A percentile compares a stretch with the other conserved stretches of the same genome.
Evolutionary conservation across 2,329 filamentous ascomycete species (phyloP).

Genomic region (Ophiostoma fasciatum): DNA sequence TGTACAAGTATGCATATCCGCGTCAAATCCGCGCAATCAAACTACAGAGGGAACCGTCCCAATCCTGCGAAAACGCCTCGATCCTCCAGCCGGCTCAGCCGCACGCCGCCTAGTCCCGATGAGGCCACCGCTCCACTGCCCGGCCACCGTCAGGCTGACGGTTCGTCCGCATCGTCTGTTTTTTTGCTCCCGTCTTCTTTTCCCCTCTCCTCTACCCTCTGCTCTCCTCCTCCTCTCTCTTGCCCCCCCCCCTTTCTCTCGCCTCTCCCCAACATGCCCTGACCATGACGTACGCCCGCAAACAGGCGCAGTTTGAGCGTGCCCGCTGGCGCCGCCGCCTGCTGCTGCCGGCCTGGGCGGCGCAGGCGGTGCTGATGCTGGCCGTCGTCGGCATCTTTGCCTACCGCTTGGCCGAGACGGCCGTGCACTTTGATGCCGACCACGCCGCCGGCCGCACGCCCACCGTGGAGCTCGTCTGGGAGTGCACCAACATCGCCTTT

Average conservation of each 20-base stretch:
- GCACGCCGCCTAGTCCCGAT: too few relatives aligned
- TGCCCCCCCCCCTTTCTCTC: too few relatives aligned
- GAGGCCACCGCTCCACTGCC: too few relatives aligned
- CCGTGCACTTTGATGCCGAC: conserved; percentile 26
- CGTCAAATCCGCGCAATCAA: too few relatives aligned
- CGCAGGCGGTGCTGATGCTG: conserved; percentile 31
- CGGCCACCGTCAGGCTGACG: too few relatives aligned
- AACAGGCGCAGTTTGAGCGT: conserved; percentile 37
- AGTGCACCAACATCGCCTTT: conserved; percentile 34
- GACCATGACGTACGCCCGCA: conserved; percentile 22
- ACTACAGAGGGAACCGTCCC: too few relatives aligned
- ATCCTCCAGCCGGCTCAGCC: too few relatives aligned
- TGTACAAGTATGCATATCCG: too few relatives aligned
- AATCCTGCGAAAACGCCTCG: too few relatives aligned
- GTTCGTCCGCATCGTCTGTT: too few relatives aligned
- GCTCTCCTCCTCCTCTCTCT: not conserved
- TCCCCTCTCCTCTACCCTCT: not conserved
- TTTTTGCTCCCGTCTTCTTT: not conserved
- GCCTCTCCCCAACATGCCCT: not conserved
- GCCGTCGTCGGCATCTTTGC: conserved; percentile 36
- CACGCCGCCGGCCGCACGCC: conserved; percentile 25
- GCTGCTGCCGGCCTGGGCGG: conserved; percentile 33
- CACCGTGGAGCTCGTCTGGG: conserved; percentile 37
- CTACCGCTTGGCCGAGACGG: conserved; percentile 34
- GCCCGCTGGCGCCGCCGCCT: conserved; percentile 34